Evolutionary conservation across 495 filamentous ascomycete genomes (phyloP).

Genomic region (Coniosporium apollinis): DNA sequence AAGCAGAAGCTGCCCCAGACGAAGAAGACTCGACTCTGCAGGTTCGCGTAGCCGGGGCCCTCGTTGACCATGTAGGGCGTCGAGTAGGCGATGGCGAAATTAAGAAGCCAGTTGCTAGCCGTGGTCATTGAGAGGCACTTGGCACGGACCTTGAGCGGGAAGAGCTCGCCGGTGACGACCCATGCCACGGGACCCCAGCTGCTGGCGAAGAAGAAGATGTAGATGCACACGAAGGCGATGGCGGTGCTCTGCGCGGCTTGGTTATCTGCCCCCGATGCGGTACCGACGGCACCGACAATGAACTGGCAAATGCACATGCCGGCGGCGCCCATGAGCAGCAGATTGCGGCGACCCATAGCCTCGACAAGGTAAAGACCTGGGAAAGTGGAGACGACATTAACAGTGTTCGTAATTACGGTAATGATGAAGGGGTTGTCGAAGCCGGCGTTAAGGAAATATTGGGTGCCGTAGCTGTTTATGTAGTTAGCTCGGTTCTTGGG

Average conservation of each 20-base stretch:
- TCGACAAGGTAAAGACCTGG: conserved; percentile 56
- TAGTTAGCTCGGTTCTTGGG: no score
- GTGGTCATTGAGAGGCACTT: conserved; percentile 24
- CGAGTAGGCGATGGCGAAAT: conserved; percentile 26
- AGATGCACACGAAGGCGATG: conserved; percentile 68
- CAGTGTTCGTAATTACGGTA: conserved; percentile 52
- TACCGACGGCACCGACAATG: conserved; percentile 47
- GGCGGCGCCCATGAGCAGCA: conserved; percentile 49
- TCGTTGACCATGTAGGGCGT: conserved; percentile 26
- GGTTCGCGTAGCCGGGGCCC: conserved; percentile 21
- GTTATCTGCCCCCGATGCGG: conserved; percentile 30
- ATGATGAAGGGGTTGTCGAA: conserved; percentile 50
- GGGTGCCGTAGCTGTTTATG: conserved; percentile 58
- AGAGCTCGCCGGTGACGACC: conserved; percentile 25
- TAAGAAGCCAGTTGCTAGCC: conserved; percentile 21
- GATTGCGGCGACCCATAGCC: conserved; percentile 47
- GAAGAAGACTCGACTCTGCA: conserved; percentile 25
- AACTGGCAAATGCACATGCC: conserved; percentile 57
- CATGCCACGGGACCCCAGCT: conserved; percentile 53
- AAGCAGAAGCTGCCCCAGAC: conserved; percentile 14
- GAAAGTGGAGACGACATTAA: conserved; percentile 59
- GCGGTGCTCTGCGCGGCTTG: conserved; percentile 27
- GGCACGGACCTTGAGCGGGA: conserved; percentile 25
- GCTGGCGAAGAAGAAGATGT: conserved; percentile 69
- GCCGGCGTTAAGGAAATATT: conserved; percentile 46